Evolutionary conservation across 2,329 filamentous ascomycete species (phyloP).

Genomic region (Xylaria multiplex): DNA sequence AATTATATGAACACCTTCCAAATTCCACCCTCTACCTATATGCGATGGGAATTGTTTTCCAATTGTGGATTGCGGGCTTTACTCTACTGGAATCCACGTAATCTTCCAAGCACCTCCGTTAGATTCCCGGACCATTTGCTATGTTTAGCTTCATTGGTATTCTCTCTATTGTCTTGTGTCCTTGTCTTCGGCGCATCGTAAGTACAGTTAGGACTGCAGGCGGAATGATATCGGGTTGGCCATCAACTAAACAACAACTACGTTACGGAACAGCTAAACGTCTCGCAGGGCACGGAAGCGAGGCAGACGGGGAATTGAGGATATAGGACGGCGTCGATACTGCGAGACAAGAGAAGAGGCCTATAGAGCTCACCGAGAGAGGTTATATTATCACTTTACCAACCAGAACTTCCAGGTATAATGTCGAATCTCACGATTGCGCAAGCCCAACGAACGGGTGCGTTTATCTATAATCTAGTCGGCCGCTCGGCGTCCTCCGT

Average conservation of each 20-base stretch:
- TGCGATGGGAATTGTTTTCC: not conserved
- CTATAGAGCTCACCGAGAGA: not conserved
- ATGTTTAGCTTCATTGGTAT: not conserved
- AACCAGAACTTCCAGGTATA: not conserved
- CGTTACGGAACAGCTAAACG: not conserved
- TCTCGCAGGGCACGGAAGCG: not conserved
- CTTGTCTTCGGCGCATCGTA: not conserved
- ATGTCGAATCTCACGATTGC: constrained; percentile 12
- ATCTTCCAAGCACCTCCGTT: not conserved
- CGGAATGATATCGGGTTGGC: not conserved
- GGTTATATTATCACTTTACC: not conserved
- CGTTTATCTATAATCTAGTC: constrained; percentile 1
- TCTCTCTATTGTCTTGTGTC: not conserved
- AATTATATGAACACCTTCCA: too few species aligned
- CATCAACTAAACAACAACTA: not conserved
- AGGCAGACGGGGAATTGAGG: not conserved
- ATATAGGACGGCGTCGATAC: not conserved
- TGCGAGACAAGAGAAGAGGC: not conserved
- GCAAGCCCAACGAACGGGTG: constrained; percentile 5
- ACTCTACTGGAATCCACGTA: constrained; percentile 24
- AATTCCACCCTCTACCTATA: not conserved
- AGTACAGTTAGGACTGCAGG: not conserved
- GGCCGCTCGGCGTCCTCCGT: constrained; percentile 1
- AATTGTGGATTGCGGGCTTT: constrained; percentile 12
- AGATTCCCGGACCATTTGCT: not conserved